Percentiles rank a stretch among this genome's conserved stretches.
phyloP scores from a whole-genome alignment of 2,329 filamentous ascomycete species.

The Ambrosiella beaveri region DNA sequence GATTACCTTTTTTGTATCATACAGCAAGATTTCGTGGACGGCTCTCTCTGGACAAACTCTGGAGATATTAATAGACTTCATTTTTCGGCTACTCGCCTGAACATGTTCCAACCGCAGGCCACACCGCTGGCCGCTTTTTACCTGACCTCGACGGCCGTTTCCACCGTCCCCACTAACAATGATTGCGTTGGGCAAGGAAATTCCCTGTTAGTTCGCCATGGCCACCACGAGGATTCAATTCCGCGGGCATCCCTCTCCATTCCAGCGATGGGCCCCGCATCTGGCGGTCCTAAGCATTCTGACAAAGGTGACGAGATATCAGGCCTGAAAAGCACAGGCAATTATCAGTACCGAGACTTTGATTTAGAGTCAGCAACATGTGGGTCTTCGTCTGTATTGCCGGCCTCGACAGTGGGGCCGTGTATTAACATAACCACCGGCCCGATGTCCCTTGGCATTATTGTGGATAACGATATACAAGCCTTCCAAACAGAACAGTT shows the following conservation, averaged over 20 bases:
- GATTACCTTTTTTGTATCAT: too few species aligned
- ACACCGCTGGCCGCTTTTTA: slow-evolving; percentile 30
- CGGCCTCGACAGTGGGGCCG: not conserved
- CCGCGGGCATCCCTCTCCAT: not conserved
- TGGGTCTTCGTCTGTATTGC: not conserved
- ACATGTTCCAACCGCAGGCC: slow-evolving; percentile 39
- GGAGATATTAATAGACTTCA: not conserved
- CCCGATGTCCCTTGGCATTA: not conserved
- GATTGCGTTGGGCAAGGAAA: not conserved
- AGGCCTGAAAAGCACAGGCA: not conserved
- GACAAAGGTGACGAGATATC: not conserved
- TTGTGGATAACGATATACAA: too few species aligned
- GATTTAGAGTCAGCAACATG: not conserved
- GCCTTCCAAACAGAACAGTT: too few species aligned
- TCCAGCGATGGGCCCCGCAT: not conserved
- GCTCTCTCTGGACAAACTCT: too few species aligned
- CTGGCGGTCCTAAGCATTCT: not conserved
- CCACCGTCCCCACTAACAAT: slow-evolving; percentile 1
- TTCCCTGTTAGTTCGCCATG: not conserved
- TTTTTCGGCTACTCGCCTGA: slow-evolving; percentile 13
- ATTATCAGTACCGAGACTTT: not conserved
- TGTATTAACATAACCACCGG: not conserved
- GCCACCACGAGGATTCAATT: not conserved
- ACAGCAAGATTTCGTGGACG: too few species aligned
- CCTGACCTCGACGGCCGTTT: not conserved